phyloP scores from a whole-genome alignment of 2,329 filamentous ascomycete genomes.

The Hyphodiscus sp. region DNA sequence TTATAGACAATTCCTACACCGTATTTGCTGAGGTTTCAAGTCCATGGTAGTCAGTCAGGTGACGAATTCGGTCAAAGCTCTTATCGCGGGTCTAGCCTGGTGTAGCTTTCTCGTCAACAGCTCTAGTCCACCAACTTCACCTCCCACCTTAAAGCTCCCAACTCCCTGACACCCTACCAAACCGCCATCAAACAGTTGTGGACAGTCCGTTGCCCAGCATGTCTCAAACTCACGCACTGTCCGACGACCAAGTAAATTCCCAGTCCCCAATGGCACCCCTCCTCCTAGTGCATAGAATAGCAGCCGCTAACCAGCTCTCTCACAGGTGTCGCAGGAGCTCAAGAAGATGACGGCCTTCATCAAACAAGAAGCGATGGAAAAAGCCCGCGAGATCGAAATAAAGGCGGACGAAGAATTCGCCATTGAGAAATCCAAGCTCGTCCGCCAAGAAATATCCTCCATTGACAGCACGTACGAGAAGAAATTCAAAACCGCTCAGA shows the following conservation, averaged over 20 bases:
- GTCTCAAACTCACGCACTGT: conserved; percentile 91
- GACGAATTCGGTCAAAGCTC: not conserved
- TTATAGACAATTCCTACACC: too few relatives aligned
- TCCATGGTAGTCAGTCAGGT: not conserved
- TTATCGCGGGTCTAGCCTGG: conserved; percentile 20
- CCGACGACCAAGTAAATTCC: conserved; percentile 80
- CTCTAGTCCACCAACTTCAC: not conserved
- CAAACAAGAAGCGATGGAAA: conserved; percentile 95
- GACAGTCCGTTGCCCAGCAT: conserved; percentile 50
- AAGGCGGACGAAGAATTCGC: conserved; percentile 99
- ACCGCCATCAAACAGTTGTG: conserved; percentile 2
- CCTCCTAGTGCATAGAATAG: not conserved
- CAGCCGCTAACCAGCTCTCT: conserved; percentile 11
- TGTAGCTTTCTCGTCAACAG: conserved; percentile 2
- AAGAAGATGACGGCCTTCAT: conserved; percentile 99
- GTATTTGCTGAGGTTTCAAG: too few relatives aligned
- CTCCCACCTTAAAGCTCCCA: conserved; percentile 6
- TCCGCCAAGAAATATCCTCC: conserved; percentile 85
- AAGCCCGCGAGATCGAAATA: conserved; percentile 93
- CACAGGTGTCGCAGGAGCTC: conserved; percentile 91
- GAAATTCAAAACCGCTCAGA: conserved; percentile 97
- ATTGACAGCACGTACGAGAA: conserved; percentile 95
- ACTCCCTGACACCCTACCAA: conserved; percentile 5
- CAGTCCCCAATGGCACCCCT: conserved; percentile 4
- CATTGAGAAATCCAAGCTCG: conserved; percentile 98